phyloP scores from a whole-genome alignment of 371 early-diverging fungal species.

The Rhizopus stolonifer region DNA sequence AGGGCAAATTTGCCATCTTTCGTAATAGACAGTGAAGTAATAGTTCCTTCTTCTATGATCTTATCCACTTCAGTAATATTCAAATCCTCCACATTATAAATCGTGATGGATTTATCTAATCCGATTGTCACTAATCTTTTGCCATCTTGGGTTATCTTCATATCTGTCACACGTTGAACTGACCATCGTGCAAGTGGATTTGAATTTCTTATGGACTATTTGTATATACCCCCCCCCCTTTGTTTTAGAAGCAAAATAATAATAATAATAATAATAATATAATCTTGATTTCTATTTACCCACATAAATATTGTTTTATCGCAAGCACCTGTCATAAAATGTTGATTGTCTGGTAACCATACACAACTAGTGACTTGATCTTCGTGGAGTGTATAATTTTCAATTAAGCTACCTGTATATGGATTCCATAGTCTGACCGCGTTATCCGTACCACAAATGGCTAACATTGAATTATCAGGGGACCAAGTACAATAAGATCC shows the following conservation, averaged over 20 bases:
- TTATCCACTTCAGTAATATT: slow-evolving; percentile 25
- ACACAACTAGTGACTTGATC: slow-evolving; percentile 82
- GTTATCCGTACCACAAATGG: slow-evolving; percentile 82
- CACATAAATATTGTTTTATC: slow-evolving; percentile 80
- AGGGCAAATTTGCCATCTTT: slow-evolving; percentile 73
- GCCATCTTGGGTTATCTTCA: slow-evolving; percentile 78
- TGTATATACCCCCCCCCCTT: no score
- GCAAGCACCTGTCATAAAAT: slow-evolving; percentile 78
- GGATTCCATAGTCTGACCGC: slow-evolving; percentile 82
- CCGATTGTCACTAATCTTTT: slow-evolving; percentile 71
- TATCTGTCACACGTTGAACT: slow-evolving; percentile 77
- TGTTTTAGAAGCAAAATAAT: no score
- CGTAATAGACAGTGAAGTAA: slow-evolving; percentile 77
- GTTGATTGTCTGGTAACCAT: slow-evolving; percentile 77
- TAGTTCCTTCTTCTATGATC: slow-evolving; percentile 67
- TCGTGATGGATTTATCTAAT: slow-evolving; percentile 66
- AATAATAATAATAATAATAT: no score
- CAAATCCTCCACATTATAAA: slow-evolving; percentile 55
- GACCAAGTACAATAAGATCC: slow-evolving; percentile 87
- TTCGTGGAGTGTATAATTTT: slow-evolving; percentile 61
- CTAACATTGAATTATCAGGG: slow-evolving; percentile 73
- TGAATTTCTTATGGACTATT: slow-evolving; percentile 58
- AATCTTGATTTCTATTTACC: no score
- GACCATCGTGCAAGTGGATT: slow-evolving; percentile 66
- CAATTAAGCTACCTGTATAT: slow-evolving; percentile 55